Evolutionary conservation across 305 asterid genomes (phyloP).

Genomic region (Fraxinus platypoda): DNA sequence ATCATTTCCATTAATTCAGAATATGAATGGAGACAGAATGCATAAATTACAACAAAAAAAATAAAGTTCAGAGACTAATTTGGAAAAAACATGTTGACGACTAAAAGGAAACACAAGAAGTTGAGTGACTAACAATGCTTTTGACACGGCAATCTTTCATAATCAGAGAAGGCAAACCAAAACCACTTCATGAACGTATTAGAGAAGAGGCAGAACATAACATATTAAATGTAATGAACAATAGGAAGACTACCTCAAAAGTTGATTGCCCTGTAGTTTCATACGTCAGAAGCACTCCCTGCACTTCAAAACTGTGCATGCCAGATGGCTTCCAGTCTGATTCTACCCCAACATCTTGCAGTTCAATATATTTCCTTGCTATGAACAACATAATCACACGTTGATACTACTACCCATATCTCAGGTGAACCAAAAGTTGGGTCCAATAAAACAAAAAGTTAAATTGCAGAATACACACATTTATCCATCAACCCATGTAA

Average conservation of each 20-base stretch:
- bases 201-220: not conserved
- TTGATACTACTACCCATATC: slow-evolving; percentile 9
- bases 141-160: not conserved
- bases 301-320: slow-evolving; percentile 22
- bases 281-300: slow-evolving; percentile 16
- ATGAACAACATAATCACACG: slow-evolving; percentile 15
- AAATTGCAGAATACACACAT: slow-evolving; percentile 36
- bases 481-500: slow-evolving; percentile 28
- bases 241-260: slow-evolving; percentile 27
- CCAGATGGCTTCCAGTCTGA: slow-evolving; percentile 20
- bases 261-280: slow-evolving; percentile 23
- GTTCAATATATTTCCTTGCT: slow-evolving; percentile 7
- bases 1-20: not conserved
- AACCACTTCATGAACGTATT: not conserved
- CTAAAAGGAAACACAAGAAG: not conserved
- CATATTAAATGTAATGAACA: not conserved
- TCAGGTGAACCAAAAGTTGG: not conserved
- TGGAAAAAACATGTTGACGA: not conserved
- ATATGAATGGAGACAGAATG: not conserved
- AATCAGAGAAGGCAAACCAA: not conserved
- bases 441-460: slow-evolving; percentile 19
- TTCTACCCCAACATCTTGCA: slow-evolving; percentile 17
- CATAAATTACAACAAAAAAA: not conserved
- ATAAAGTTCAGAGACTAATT: not conserved
- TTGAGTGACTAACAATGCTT: not conserved